These are phyloP conservation scores for Tranzscheliella williamsii DNA, from an alignment of 1,284 basidiomycete species.

Conservation along the genomic window DNA sequence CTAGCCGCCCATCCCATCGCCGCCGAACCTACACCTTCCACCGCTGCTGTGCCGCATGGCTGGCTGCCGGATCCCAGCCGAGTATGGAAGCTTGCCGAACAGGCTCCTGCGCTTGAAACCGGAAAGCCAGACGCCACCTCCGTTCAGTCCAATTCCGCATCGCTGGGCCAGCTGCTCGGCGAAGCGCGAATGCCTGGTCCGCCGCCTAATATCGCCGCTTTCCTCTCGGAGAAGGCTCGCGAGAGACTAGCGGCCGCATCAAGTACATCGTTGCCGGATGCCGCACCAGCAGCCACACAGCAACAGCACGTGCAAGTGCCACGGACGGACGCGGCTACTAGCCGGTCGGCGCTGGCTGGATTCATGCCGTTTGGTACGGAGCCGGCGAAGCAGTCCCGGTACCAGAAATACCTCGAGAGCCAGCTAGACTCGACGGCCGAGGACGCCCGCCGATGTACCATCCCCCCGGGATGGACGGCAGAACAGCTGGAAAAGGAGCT, in stretches of 20 bases:
- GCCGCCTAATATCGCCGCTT: constrained; percentile 84
- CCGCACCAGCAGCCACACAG: too few relatives aligned
- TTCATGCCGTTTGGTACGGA: constrained; percentile 86
- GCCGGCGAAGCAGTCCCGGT: constrained; percentile 79
- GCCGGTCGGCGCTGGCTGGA: constrained; percentile 81
- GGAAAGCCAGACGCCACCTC: too few relatives aligned
- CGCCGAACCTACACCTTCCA: neutral
- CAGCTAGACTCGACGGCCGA: constrained; percentile 66
- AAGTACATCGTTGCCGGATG: constrained; percentile 35
- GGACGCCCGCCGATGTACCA: constrained; percentile 63
- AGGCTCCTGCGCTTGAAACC: constrained; percentile 64
- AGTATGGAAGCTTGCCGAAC: constrained; percentile 68
- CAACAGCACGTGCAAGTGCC: constrained; percentile 71
- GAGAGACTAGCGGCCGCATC: constrained; percentile 77
- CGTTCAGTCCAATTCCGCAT: constrained; percentile 3
- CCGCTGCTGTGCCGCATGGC: constrained; percentile 65
- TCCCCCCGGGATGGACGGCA: constrained; percentile 64
- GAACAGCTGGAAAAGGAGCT: constrained; percentile 81
- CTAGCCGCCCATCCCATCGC: too few relatives aligned
- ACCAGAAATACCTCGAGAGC: constrained; percentile 77
- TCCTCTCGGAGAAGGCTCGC: constrained; percentile 83
- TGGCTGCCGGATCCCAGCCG: constrained; percentile 82
- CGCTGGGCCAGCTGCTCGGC: constrained; percentile 82
- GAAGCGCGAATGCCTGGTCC: constrained; percentile 74
- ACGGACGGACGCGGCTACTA: constrained; percentile 73